Conservation (phyloP, 139 green algal species). For the Asterochloris erici region DNA sequence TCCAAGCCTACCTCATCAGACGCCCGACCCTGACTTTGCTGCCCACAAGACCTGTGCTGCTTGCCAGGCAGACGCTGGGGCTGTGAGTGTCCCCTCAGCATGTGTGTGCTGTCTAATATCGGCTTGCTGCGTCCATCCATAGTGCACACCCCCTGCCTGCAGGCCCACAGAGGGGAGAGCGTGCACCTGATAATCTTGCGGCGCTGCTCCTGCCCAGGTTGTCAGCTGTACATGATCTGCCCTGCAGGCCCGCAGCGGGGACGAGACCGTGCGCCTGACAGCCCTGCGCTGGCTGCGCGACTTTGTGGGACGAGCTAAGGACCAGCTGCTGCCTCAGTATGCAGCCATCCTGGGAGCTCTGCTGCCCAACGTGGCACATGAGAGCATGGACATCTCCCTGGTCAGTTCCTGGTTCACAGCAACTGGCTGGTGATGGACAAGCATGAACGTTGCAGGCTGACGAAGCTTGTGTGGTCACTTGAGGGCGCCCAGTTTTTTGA, state of each 20-base stretch:
- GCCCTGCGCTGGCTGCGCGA: constrained; percentile 75
- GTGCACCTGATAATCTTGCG: background rate
- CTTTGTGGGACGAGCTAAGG: constrained; percentile 63
- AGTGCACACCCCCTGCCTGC: constrained; percentile 3
- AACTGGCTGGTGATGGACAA: background rate
- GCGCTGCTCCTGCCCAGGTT: background rate
- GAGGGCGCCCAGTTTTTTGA: no score
- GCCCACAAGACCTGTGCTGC: no score
- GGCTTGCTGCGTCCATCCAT: no score
- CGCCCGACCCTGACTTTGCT: no score
- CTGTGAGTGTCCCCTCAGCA: no score
- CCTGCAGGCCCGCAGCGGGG: constrained; percentile 19
- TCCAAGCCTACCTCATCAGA: no score
- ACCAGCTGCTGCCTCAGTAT: constrained; percentile 66
- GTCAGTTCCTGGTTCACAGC: background rate
- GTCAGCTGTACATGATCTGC: background rate
- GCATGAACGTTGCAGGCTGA: background rate
- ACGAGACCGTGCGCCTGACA: constrained; percentile 79
- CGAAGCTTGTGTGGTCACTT: background rate
- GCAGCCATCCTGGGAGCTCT: constrained; percentile 72
- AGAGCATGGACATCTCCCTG: constrained; percentile 9
- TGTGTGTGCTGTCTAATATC: no score
- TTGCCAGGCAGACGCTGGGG: no score
- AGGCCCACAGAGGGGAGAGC: constrained; percentile 2
- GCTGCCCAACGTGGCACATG: constrained; percentile 72